Evolutionary conservation across 139 green algal genomes (phyloP).

Genomic region (Pseudopediastrum boryanum): DNA sequence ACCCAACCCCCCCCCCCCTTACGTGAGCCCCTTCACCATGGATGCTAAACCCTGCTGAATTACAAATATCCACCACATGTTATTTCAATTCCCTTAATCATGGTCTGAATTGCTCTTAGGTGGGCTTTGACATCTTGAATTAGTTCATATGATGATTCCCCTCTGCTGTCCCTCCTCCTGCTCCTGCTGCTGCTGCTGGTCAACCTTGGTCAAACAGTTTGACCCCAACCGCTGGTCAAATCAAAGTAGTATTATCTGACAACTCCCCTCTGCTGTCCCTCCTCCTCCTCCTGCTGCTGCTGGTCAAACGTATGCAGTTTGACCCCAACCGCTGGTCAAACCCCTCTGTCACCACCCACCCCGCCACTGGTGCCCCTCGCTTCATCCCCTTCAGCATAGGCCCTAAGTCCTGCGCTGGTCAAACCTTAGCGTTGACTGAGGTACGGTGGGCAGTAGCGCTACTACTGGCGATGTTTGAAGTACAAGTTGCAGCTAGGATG

Average conservation of each 20-base stretch:
- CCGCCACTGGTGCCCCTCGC: background rate
- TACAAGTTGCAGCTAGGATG: slow-evolving; percentile 14
- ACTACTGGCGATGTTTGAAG: slow-evolving; percentile 20
- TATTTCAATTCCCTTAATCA: too few relatives aligned
- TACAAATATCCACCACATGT: too few relatives aligned
- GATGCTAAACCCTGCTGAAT: too few relatives aligned
- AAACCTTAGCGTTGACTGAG: slow-evolving; percentile 20
- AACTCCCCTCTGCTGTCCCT: too few relatives aligned
- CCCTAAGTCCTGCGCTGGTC: slow-evolving; percentile 24
- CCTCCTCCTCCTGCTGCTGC: background rate
- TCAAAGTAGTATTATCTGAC: too few relatives aligned
- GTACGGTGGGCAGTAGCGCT: background rate
- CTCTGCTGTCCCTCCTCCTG: background rate
- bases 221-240: slow-evolving; percentile 19
- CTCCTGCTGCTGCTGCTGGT: background rate
- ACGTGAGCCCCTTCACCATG: too few relatives aligned
- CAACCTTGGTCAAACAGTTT: slow-evolving; percentile 8
- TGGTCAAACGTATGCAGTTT: slow-evolving; percentile 10
- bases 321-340: slow-evolving; percentile 19
- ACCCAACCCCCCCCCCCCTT: too few relatives aligned
- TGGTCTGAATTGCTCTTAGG: too few relatives aligned
- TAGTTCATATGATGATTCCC: too few relatives aligned
- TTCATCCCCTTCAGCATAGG: slow-evolving; percentile 27
- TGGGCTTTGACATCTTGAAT: too few relatives aligned
- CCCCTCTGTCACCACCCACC: background rate